A percentile compares a stretch with the other conserved stretches of the same genome.
Conservation (phyloP, 176 grass and related monocot species). For the Chloris gayana region DNA sequence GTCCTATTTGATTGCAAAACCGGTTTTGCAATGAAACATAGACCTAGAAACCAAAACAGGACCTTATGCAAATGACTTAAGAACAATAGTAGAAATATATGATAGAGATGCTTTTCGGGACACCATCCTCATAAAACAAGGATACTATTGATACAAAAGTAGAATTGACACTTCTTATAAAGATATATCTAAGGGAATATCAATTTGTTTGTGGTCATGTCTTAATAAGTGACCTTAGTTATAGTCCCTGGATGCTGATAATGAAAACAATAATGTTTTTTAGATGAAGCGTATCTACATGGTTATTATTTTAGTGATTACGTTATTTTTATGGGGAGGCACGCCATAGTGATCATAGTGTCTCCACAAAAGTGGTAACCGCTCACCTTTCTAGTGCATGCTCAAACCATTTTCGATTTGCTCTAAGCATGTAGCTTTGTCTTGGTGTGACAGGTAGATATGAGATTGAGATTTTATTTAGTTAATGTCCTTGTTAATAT, state of each 20-base stretch:
- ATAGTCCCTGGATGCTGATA: neutral
- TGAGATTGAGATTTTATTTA: neutral
- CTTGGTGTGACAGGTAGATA: neutral
- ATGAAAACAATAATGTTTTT: neutral
- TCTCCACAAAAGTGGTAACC: neutral
- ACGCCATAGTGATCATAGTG: neutral
- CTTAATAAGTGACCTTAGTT: neutral
- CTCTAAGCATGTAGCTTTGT: neutral
- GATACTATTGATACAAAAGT: neutral
- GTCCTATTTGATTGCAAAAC: no score
- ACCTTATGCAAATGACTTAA: no score
- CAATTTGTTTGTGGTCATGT: neutral
- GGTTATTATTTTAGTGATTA: neutral
- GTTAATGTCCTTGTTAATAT: neutral
- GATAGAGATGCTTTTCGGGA: neutral
- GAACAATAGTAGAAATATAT: no score
- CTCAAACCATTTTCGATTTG: neutral
- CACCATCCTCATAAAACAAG: neutral
- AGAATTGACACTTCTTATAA: neutral
- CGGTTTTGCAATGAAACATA: no score
- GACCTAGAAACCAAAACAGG: no score
- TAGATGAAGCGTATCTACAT: neutral
- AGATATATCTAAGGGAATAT: no score
- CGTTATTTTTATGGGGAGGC: neutral
- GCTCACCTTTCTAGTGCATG: neutral